Conservation (phyloP, 2,329 filamentous ascomycete genomes). For the Zymoseptoria crescenta region DNA sequence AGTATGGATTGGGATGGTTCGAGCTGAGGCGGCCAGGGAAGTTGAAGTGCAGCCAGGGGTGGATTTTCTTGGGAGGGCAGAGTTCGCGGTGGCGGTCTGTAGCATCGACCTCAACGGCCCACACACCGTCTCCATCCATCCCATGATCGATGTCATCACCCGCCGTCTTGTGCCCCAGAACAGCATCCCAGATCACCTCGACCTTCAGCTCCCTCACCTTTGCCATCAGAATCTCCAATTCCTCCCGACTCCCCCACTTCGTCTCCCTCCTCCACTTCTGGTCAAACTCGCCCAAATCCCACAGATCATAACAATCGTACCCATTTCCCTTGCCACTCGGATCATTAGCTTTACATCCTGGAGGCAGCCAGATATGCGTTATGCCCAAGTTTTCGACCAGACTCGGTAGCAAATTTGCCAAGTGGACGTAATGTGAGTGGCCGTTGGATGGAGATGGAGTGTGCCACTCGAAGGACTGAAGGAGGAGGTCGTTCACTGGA, state of each 20-base stretch:
- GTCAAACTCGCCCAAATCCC: constrained; percentile 66
- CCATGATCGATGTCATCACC: constrained; percentile 47
- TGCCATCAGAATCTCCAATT: constrained; percentile 48
- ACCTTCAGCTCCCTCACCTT: constrained; percentile 47
- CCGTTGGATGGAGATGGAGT: constrained; percentile 28
- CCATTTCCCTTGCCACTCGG: constrained; percentile 50
- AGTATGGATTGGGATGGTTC: constrained; percentile 46
- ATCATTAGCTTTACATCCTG: constrained; percentile 60
- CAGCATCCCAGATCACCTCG: constrained; percentile 59
- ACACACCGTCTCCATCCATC: constrained; percentile 44
- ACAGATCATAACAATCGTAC: constrained; percentile 54
- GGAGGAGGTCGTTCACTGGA: constrained; percentile 42
- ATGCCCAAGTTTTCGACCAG: constrained; percentile 46
- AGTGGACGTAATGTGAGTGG: constrained; percentile 40
- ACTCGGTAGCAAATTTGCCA: constrained; percentile 20
- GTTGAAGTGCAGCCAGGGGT: constrained; percentile 60
- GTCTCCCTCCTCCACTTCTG: constrained; percentile 57
- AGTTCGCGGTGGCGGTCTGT: constrained; percentile 49
- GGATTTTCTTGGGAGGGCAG: constrained; percentile 52
- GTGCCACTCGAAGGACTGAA: constrained; percentile 70
- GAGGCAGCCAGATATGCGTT: constrained; percentile 59
- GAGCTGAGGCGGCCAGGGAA: constrained; percentile 48
- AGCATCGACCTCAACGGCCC: constrained; percentile 56
- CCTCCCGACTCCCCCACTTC: constrained; percentile 61
- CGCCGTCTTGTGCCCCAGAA: constrained; percentile 65